phyloP scores from a whole-genome alignment of 2,329 filamentous ascomycete species.

The Curvularia hawaiiensis region DNA sequence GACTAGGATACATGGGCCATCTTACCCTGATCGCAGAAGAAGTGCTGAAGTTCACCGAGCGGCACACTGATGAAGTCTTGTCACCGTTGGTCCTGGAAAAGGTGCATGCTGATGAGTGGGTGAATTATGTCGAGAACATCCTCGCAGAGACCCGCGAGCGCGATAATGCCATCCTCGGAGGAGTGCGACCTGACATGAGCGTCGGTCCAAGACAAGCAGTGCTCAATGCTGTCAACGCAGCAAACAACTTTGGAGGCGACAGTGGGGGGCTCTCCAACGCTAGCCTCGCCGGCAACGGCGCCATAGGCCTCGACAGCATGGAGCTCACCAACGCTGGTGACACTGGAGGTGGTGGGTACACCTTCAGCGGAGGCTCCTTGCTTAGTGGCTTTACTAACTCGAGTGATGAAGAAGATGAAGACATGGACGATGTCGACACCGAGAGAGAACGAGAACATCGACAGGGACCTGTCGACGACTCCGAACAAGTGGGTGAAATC shows the following conservation, averaged over 20 bases:
- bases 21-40: slow-evolving; percentile 96
- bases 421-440: slow-evolving; percentile 84
- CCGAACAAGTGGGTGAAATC: slow-evolving; percentile 71
- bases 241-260: slow-evolving; percentile 60
- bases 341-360: slow-evolving; percentile 75
- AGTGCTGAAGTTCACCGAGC: slow-evolving; percentile 97
- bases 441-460: slow-evolving; percentile 58
- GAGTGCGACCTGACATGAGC: slow-evolving; percentile 88
- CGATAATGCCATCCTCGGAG: slow-evolving; percentile 97
- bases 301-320: slow-evolving; percentile 62
- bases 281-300: slow-evolving; percentile 71
- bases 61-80: slow-evolving; percentile 85
- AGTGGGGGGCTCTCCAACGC: slow-evolving; percentile 69
- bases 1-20: slow-evolving; percentile 98
- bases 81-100: slow-evolving; percentile 84
- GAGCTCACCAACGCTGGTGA: slow-evolving; percentile 69
- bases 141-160: slow-evolving; percentile 92
- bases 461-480: slow-evolving; percentile 55
- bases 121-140: slow-evolving; percentile 91
- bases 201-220: slow-evolving; percentile 77
- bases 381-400: slow-evolving; percentile 92
- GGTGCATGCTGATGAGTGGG: slow-evolving; percentile 89
- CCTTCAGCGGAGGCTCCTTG: slow-evolving; percentile 73
- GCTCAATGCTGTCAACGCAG: slow-evolving; percentile 62
- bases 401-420: slow-evolving; percentile 95